phyloP scores from a whole-genome alignment of 2,329 filamentous ascomycete species.

The Ophiostoma quercus region DNA sequence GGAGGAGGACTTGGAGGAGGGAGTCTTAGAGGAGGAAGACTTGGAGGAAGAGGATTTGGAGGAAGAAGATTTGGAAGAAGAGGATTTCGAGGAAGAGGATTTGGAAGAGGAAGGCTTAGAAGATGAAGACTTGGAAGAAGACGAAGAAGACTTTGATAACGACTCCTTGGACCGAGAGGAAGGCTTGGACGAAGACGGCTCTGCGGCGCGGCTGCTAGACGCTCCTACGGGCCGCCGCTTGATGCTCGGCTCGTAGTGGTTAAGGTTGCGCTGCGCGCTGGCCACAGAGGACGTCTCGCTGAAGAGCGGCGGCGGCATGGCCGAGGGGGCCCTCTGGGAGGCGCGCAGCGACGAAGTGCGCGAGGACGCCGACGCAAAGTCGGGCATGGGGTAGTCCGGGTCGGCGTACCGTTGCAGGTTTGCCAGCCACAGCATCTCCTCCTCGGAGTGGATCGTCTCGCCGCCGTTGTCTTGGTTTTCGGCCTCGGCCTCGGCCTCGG shows the following conservation, averaged over 20 bases:
- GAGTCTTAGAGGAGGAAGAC: no score
- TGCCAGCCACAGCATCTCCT: neutral
- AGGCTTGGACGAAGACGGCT: no score
- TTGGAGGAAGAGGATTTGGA: no score
- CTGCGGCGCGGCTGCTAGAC: neutral
- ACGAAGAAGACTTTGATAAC: neutral
- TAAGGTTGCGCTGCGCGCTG: constrained; percentile 11
- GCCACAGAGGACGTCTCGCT: neutral
- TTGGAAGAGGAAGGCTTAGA: neutral
- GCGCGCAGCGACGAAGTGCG: neutral
- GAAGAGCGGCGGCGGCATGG: constrained; percentile 7
- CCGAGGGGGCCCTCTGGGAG: neutral
- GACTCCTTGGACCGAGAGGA: neutral
- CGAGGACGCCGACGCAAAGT: neutral
- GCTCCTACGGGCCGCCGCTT: constrained; percentile 14
- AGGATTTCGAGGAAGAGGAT: neutral
- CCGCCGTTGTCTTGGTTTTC: neutral
- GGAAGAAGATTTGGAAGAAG: neutral
- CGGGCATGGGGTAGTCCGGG: neutral
- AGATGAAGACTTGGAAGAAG: neutral
- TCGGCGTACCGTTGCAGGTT: neutral
- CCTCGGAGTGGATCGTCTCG: neutral
- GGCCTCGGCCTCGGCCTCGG: neutral
- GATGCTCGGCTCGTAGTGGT: constrained; percentile 16
- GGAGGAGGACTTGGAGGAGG: no score